These are phyloP conservation scores for Grifola frondosa DNA, from an alignment of 1,284 basidiomycete species.

Conservation along the genomic window DNA sequence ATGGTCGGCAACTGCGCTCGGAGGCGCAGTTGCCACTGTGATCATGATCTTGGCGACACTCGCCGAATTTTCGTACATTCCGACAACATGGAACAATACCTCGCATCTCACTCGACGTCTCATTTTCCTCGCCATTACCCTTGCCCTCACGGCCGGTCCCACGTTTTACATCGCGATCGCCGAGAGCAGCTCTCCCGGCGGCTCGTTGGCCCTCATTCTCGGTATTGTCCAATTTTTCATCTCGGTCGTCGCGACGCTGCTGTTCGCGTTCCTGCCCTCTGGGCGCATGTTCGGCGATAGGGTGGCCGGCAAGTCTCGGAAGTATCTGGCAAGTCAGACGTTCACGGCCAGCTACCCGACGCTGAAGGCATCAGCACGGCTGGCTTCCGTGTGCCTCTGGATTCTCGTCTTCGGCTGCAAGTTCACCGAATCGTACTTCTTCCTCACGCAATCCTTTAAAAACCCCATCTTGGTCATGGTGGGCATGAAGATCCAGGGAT, in stretches of 20 bases:
- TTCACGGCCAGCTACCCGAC: slow-evolving; percentile 92
- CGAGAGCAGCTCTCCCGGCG: slow-evolving; percentile 57
- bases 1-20: slow-evolving; percentile 88
- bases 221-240: slow-evolving; percentile 93
- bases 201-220: slow-evolving; percentile 78
- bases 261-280: slow-evolving; percentile 87
- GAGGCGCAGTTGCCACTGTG: slow-evolving; percentile 84
- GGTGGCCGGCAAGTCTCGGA: slow-evolving; percentile 89
- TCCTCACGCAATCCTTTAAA: slow-evolving; percentile 90
- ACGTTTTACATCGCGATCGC: slow-evolving; percentile 87
- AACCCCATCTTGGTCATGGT: slow-evolving; percentile 90
- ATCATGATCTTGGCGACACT: slow-evolving; percentile 95
- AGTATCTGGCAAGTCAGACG: slow-evolving; percentile 94
- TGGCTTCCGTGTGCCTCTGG: slow-evolving; percentile 82
- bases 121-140: slow-evolving; percentile 80
- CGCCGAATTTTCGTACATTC: slow-evolving; percentile 93
- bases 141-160: slow-evolving; percentile 84
- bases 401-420: slow-evolving; percentile 91
- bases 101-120: slow-evolving; percentile 88
- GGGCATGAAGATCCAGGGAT: slow-evolving; percentile 88
- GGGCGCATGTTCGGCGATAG: slow-evolving; percentile 95
- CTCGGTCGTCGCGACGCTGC: slow-evolving; percentile 75
- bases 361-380: slow-evolving; percentile 58
- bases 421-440: slow-evolving; percentile 93
- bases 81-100: slow-evolving; percentile 96